Percentiles rank a stretch among this genome's conserved stretches.
These are phyloP conservation scores for Curvularia sp. DNA, from an alignment of 2,329 filamentous ascomycete genomes.

Conservation along the genomic window DNA sequence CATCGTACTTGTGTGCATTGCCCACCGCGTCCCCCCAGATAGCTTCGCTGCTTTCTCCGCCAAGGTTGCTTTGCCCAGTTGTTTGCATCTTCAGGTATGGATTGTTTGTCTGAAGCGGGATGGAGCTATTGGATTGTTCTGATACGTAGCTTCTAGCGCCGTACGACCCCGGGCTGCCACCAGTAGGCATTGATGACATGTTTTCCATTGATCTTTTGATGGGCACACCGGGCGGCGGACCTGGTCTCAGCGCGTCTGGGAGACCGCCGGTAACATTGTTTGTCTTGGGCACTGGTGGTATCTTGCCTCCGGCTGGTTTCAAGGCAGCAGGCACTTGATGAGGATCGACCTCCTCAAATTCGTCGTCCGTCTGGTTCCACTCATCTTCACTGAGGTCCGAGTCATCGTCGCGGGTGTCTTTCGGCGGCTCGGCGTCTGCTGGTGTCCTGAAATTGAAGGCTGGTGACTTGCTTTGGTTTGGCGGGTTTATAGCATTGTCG, in stretches of 20 bases:
- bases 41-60: slow-evolving; percentile 47
- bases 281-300: slow-evolving; percentile 21
- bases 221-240: slow-evolving; percentile 41
- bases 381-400: slow-evolving; percentile 43
- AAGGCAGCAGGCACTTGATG: slow-evolving; percentile 46
- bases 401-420: slow-evolving; percentile 30
- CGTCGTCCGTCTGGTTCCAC: slow-evolving; percentile 47
- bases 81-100: slow-evolving; percentile 53
- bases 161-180: slow-evolving; percentile 38
- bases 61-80: slow-evolving; percentile 47
- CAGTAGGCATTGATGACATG: slow-evolving; percentile 40
- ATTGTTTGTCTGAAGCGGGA: slow-evolving; percentile 53
- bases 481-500: slow-evolving; percentile 38
- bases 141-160: slow-evolving; percentile 43
- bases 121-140: slow-evolving; percentile 33
- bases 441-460: slow-evolving; percentile 50
- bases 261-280: slow-evolving; percentile 25
- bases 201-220: slow-evolving; percentile 40
- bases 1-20: slow-evolving; percentile 35
- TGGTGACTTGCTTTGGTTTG: slow-evolving; percentile 46
- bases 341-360: slow-evolving; percentile 41
- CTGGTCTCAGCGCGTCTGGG: slow-evolving; percentile 42
- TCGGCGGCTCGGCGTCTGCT: slow-evolving; percentile 35
- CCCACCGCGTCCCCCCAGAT: slow-evolving; percentile 49
- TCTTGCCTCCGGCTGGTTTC: slow-evolving; percentile 46